Conservation (phyloP, 2,329 filamentous ascomycete genomes). For the Beauveria medogensis region DNA sequence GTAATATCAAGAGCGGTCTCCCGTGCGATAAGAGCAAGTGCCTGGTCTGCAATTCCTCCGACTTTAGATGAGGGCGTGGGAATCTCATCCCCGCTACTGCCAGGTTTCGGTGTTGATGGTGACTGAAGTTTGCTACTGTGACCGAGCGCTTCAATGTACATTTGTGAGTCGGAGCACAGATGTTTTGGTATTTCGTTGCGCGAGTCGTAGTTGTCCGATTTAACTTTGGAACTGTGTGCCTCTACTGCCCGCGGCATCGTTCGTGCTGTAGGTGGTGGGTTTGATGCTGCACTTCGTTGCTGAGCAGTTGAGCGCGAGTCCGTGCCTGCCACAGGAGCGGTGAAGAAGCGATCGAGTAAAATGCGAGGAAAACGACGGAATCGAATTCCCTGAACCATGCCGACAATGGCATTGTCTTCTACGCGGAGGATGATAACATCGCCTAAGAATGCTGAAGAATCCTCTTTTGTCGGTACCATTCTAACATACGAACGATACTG, state of each 20-base stretch:
- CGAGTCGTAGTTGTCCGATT: background rate
- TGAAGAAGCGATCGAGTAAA: constrained; percentile 58
- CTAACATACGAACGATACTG: constrained; percentile 49
- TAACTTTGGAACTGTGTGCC: background rate
- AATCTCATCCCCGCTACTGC: background rate
- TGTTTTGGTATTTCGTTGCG: background rate
- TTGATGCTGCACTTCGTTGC: constrained; percentile 18
- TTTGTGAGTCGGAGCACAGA: background rate
- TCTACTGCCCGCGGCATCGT: background rate
- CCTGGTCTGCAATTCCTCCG: constrained; percentile 20
- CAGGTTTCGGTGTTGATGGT: background rate
- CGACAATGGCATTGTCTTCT: constrained; percentile 41
- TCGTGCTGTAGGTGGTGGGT: background rate
- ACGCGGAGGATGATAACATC: constrained; percentile 43
- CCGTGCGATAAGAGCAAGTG: constrained; percentile 46
- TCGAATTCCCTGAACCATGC: constrained; percentile 47
- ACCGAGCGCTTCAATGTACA: background rate
- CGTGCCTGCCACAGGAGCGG: constrained; percentile 21
- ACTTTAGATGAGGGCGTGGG: background rate
- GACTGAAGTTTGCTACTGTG: background rate
- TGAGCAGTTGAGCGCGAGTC: constrained; percentile 26
- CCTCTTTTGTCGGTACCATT: constrained; percentile 44
- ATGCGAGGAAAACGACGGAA: constrained; percentile 61
- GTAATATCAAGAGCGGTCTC: constrained; percentile 46
- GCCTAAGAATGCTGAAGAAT: constrained; percentile 34